Conservation (phyloP, 352 stramenopile species). For the Proteromonas lacertae region DNA sequence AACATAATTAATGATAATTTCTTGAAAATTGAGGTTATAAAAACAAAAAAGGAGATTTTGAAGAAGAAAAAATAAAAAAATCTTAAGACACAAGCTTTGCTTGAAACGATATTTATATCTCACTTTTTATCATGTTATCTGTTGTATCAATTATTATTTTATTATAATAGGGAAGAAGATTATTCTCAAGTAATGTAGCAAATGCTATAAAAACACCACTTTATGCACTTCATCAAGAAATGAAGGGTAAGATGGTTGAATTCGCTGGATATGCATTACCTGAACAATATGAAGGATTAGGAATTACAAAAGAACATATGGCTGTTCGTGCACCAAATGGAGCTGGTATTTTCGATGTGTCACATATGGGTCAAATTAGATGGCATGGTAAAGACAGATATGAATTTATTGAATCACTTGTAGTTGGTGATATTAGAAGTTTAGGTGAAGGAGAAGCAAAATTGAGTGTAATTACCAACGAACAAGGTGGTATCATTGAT, state of each 20-base stretch:
- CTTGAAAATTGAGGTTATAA: too few relatives aligned
- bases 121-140: too few relatives aligned
- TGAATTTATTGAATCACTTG: constrained; percentile 66
- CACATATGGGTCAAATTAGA: constrained; percentile 76
- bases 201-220: too few relatives aligned
- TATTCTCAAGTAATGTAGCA: too few relatives aligned
- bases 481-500: constrained; percentile 78
- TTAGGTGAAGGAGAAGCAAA: constrained; percentile 27
- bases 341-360: constrained; percentile 85
- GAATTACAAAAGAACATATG: constrained; percentile 63
- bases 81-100: too few relatives aligned
- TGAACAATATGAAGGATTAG: constrained; percentile 66
- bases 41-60: too few relatives aligned
- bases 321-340: constrained; percentile 25
- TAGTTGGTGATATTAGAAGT: constrained; percentile 62
- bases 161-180: too few relatives aligned
- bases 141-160: too few relatives aligned
- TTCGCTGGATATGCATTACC: constrained; percentile 89
- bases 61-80: too few relatives aligned
- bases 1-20: too few relatives aligned
- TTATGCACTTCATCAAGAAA: too few relatives aligned
- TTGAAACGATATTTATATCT: too few relatives aligned
- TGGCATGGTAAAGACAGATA: constrained; percentile 57
- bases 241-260: constrained; percentile 65
- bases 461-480: constrained; percentile 75